Percentiles rank a stretch among this genome's conserved stretches.
Conservation (phyloP, 805 yeast species). For the Pichia exigua region DNA sequence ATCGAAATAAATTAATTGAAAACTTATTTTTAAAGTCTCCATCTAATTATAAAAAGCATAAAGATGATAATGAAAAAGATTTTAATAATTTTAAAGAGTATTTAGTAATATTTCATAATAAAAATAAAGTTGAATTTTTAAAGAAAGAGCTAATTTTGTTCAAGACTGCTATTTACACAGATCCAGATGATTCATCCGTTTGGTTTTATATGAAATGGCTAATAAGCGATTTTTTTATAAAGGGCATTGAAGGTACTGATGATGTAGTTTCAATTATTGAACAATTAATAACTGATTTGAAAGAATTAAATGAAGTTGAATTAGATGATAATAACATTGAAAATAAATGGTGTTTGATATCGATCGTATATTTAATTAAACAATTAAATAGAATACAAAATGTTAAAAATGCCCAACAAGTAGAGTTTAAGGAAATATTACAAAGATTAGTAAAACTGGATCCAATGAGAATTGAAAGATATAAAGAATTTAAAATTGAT, state of each 20-base stretch:
- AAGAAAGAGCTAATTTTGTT: constrained; percentile 56
- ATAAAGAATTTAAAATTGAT: constrained; percentile 29
- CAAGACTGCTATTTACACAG: constrained; percentile 82
- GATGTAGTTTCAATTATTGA: constrained; percentile 32
- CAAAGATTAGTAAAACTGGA: constrained; percentile 44
- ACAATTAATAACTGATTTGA: constrained; percentile 39
- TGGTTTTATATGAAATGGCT: constrained; percentile 91
- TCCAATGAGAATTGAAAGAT: constrained; percentile 58
- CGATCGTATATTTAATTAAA: constrained; percentile 40
- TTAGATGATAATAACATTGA: constrained; percentile 55
- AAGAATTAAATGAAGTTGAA: constrained; percentile 67
- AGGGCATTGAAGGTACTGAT: constrained; percentile 23
- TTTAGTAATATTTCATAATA: constrained; percentile 14
- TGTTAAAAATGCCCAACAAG: constrained; percentile 5
- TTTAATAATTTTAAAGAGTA: constrained; percentile 10
- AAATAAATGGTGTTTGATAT: constrained; percentile 71
- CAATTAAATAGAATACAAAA: constrained; percentile 15
- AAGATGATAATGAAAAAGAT: constrained; percentile 6
- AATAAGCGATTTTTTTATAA: constrained; percentile 36
- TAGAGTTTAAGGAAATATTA: constrained; percentile 25
- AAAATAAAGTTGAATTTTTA: constrained; percentile 29
- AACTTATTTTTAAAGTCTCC: constrained; percentile 32
- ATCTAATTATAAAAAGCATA: constrained; percentile 1
- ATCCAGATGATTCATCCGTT: constrained; percentile 88
- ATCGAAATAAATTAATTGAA: constrained; percentile 64